Conservation (phyloP, 2,329 filamentous ascomycete genomes). For the Epichloe festucae region DNA sequence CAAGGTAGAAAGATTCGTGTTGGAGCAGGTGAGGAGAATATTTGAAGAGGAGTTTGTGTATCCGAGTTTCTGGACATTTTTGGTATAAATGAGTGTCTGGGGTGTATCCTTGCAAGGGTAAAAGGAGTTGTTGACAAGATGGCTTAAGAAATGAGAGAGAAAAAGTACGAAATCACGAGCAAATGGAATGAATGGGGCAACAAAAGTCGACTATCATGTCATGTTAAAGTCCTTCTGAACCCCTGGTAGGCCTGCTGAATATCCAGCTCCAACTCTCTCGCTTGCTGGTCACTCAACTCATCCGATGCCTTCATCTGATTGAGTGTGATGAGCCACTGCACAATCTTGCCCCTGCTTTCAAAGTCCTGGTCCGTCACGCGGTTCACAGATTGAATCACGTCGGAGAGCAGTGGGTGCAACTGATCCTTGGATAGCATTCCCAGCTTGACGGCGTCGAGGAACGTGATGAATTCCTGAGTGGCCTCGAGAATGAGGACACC, state of each 20-base stretch:
- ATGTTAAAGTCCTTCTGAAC: constrained; percentile 69
- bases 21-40: constrained; percentile 91
- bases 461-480: constrained; percentile 97
- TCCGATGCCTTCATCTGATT: constrained; percentile 98
- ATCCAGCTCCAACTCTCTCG: constrained; percentile 79
- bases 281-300: constrained; percentile 76
- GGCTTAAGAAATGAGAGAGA: not conserved
- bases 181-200: not conserved
- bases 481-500: constrained; percentile 70
- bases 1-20: constrained; percentile 93
- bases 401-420: constrained; percentile 84
- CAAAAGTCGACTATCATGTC: constrained; percentile 8
- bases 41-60: constrained; percentile 99
- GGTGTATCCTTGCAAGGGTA: not conserved
- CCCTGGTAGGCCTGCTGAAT: constrained; percentile 91
- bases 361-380: constrained; percentile 94
- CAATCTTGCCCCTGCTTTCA: constrained; percentile 89
- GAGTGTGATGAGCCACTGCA: constrained; percentile 92
- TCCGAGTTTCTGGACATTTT: constrained; percentile 95
- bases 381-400: constrained; percentile 94
- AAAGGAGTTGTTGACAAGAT: too few relatives aligned
- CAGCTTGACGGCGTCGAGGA: constrained; percentile 86
- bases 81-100: constrained; percentile 45
- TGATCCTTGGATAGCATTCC: constrained; percentile 91
- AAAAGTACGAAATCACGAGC: not conserved